Evolutionary conservation across 2,329 filamentous ascomycete genomes (phyloP), one percentile per base, ranked within the genome.

Genomic region (Huntiella omanensis): DNA sequence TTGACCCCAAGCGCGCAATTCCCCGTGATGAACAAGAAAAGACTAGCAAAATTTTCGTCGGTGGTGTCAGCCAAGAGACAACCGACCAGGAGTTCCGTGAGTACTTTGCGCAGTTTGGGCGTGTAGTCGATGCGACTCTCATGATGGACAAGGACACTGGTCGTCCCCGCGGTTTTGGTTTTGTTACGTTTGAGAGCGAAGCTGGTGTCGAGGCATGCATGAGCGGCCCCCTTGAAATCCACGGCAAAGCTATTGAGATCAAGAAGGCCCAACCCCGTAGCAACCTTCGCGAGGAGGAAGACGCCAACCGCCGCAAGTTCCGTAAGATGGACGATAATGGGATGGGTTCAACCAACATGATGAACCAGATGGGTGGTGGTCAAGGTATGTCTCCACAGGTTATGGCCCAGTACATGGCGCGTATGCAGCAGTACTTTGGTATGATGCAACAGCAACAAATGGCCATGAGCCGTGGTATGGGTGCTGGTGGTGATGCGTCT

Each of bases 111-210:
- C 84, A 94, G 57, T 98, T 96, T 56, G 91, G 91, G 22, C 80
- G 88, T 51, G 91, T 98, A 15, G 80, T 98, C 35, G 91, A 98
- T 63, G 91, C 91, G 2, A 98, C 91, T 0, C 75, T 98, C 2
- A 98, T 98, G 91, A 98, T 98, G 78, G 91, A 98, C 61, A 98
- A 98, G 64, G 91, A 98, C 61, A 98, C 91, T 1, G 91, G 91
- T n/a, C 77, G 91, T 36, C 91, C 91, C 2, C 75, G 91, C 58
- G 91, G 91, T 1, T 98, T 98, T 57, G 91, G 91, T 11, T 98
- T 98, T 60, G 91, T 98, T 45, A 98, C 91, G 0, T 98, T 98
- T 55, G 91, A 98, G 63, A 92, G 80, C 54, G 91, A 98, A 57
- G 79, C 84, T 12, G 91, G 91, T 13, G 91, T 98, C 39, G 91